Evolutionary conservation across 352 stramenopile species (phyloP), one percentile per base, ranked within the genome.

Genomic region (Pythium monospermum): DNA sequence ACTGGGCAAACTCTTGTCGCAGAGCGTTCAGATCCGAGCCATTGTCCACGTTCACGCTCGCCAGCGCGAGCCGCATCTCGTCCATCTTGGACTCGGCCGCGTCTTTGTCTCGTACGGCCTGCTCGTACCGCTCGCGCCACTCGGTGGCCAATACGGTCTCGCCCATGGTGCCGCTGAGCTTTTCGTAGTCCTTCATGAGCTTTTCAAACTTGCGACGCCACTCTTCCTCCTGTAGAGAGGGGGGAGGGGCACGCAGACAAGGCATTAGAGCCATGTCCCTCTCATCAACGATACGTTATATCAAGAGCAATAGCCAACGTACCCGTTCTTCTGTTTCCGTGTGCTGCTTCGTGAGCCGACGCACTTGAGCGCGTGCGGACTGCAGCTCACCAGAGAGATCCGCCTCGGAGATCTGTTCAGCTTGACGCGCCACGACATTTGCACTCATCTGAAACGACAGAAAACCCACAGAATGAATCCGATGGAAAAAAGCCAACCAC

Each of bases 181-280:
- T 94, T 32, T 91, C 76, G 45, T 91, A 91, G 55, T 94, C 83
- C n/a, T 83, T 85, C 63, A 80, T 70, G 15, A 94, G 44, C 23
- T 91, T 89, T 19, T 91, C 80, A 68, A 86, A 91, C 64, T 94
- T 94, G 44, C 80, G 79, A 44, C 80, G 72, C 80, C 79, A 91
- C 19, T 86, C 77, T 13, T 69, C 68, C 53, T 91, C 83, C 83
- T 94, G 13, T n/a, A n/a, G n/a, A n/a, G n/a, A n/a, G n/a, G n/a
- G n/a, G n/a, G n/a, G n/a, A n/a, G n/a, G n/a, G 8, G 36, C 58
- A n/a, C 4, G 41, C 0, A 51, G 13, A 30, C 10, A 25, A 28
- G 6, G 30, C 28, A 27, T 33, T 42, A 25, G n/a, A n/a, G n/a
- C n/a, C n/a, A n/a, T n/a, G n/a, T n/a, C n/a, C n/a, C n/a, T n/a